Base-by-base conservation (phyloP, 2,329 filamentous ascomycete genomes). In the Pyrenophora seminiperda region DNA sequence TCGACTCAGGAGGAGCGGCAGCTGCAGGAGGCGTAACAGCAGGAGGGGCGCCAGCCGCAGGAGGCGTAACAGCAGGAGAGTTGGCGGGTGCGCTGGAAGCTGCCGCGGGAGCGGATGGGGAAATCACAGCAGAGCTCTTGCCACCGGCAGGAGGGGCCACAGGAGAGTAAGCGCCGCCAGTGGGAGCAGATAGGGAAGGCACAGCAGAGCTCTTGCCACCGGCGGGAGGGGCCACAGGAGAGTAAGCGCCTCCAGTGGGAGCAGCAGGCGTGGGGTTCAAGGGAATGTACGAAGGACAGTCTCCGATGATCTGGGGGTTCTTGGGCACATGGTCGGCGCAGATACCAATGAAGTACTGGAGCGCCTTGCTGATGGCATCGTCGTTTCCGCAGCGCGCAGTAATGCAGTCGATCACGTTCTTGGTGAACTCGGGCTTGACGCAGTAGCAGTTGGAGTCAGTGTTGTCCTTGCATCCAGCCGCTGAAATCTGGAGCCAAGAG, bases 301-400 rank as follows among this genome's bases (percentile, higher is more conserved):
- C 85, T 41, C 89, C 95, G 68, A 90, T 83, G 66, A 97, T 89
- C 58, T 81, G 89, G n/a, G 92, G 91, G 83, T 97, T 96, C 70
- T 82, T 65, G 13, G 82, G 79, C 29, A 90, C 82, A 75, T 87
- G 87, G 44, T 82, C 77, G 50, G 89, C 91, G 78, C 93, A 97
- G 76, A 97, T 90, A 72, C 92, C 92, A 75, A 92, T 87, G 80
- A 97, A 88, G 84, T 90, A 96, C 65, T 83, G 82, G 52, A 94
- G 81, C 53, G 91, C 90, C 63, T 85, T 76, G 46, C 84, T 79
- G 62, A 93, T 81, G 69, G 89, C 82, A 37, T 82, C 78, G 54
- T 81, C 81, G 52, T 81, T 80, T 58, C 58, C 57, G 86, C 66
- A 88, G 81, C 91, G 87, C 49, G 91, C 83, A 67, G 87, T 84